A percentile compares a stretch with the other conserved stretches of the same genome.
Conservation (phyloP, 352 stramenopile genomes). For the Globisporangium nunn region DNA sequence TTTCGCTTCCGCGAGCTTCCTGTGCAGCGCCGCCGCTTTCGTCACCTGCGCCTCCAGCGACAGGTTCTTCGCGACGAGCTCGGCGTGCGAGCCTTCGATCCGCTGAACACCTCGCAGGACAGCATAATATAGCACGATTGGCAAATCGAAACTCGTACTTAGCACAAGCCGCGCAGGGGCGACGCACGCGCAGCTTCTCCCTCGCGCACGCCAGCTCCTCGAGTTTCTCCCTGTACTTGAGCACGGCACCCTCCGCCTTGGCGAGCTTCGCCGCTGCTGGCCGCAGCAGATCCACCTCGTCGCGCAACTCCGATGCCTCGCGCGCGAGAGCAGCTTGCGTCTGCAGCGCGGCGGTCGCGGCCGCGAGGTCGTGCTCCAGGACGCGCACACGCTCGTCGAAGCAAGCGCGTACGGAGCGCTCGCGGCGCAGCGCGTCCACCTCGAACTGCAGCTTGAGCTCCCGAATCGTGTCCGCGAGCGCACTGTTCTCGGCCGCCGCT, state of each 20-base stretch:
- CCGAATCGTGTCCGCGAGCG: slow-evolving; percentile 24
- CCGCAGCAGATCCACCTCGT: slow-evolving; percentile 67
- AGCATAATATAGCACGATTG: neutral
- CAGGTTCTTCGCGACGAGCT: slow-evolving; percentile 51
- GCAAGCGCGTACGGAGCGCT: slow-evolving; percentile 33
- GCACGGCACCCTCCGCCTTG: slow-evolving; percentile 37
- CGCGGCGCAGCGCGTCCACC: slow-evolving; percentile 48
- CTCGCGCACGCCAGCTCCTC: slow-evolving; percentile 49
- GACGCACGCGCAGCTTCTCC: slow-evolving; percentile 34
- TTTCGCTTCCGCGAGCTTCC: slow-evolving; percentile 65
- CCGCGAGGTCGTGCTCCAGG: slow-evolving; percentile 37
- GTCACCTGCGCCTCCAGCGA: slow-evolving; percentile 37
- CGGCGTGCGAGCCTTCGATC: slow-evolving; percentile 44
- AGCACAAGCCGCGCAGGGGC: slow-evolving; percentile 5
- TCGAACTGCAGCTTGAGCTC: slow-evolving; percentile 34
- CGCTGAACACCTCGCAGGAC: slow-evolving; percentile 16
- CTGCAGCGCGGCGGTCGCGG: slow-evolving; percentile 22
- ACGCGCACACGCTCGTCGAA: slow-evolving; percentile 45
- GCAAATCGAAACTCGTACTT: too few relatives aligned
- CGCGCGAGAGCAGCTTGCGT: slow-evolving; percentile 25
- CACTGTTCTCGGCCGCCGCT: slow-evolving; percentile 21
- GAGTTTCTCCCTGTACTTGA: slow-evolving; percentile 70
- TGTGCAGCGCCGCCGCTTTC: slow-evolving; percentile 42
- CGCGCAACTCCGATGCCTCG: slow-evolving; percentile 31
- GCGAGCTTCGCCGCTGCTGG: slow-evolving; percentile 34